Base-by-base conservation (phyloP, 176 grass and related monocot species). In the Poa pratensis region DNA sequence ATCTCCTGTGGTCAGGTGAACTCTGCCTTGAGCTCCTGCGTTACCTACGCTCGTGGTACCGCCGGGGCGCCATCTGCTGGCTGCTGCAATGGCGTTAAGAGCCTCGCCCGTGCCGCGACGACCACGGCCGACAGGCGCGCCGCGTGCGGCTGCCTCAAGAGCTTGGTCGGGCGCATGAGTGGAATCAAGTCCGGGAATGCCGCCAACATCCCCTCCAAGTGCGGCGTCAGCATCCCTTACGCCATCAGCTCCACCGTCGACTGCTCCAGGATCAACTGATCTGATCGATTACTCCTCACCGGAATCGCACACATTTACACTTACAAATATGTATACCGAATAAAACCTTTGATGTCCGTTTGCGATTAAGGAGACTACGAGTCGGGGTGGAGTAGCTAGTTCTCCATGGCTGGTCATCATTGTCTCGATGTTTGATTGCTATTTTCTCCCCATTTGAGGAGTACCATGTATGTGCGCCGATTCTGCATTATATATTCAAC, bases 171-270 rank as follows among this genome's bases (percentile, higher is more conserved):
- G 14, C 0, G 54, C 34, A 45, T 79, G 0, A 85, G 3, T 0
- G 53, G 66, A 0, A 5, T 91, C 81, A 88, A 91, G 55, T 4
- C 53, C 23, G 89, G 69, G 1, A 82, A 76, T 27, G 81, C 69
- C 19, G 54, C 89, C 7, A 27, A 37, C 81, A 81, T 91, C 76
- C 86, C 89, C 0, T 46, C 81, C 76, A 80, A 85, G 86, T 91
- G 89, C 40, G 81, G 86, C 3, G 89, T 85, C 40, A 88, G 28
- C 57, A 7, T 91, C 68, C 80, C 80, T 0, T 91, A 88, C 65
- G 4, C 89, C 23, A 88, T 91, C 81, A 85, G 89, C 76, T 8
- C 76, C 68, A 85, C 89, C 60, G 81, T 78, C 34, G 67, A 88
- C 69, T 88, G 85, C 78, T 70, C 58, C 66, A 87, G 34, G 75